Percentiles rank a stretch among this genome's conserved stretches.
phyloP scores from a whole-genome alignment of 257 asterid species.

The Solanum chaucha region DNA sequence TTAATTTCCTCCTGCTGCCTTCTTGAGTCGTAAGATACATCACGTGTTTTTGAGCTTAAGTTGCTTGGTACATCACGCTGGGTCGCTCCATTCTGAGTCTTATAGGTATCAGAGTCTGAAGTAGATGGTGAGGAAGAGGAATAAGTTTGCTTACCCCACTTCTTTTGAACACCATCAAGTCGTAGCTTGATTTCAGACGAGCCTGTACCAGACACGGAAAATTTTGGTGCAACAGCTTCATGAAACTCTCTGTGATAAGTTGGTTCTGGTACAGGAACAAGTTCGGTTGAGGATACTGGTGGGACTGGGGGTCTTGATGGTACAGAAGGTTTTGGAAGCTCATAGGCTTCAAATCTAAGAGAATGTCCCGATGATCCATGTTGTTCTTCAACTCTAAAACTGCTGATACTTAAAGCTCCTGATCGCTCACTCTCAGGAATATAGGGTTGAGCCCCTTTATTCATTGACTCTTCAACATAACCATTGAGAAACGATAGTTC shows the following conservation, averaged over 20 bases:
- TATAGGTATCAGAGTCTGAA: slow-evolving; percentile 25
- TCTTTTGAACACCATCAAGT: slow-evolving; percentile 87
- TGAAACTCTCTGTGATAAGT: slow-evolving; percentile 37
- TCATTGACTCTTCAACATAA: slow-evolving; percentile 66
- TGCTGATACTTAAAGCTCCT: slow-evolving; percentile 39
- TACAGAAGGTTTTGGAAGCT: slow-evolving; percentile 62
- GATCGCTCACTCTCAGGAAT: slow-evolving; percentile 65
- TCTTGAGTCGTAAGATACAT: slow-evolving; percentile 42
- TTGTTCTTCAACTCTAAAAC: slow-evolving; percentile 55
- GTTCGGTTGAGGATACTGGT: slow-evolving; percentile 49
- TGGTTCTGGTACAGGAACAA: slow-evolving; percentile 64
- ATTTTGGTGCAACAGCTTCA: slow-evolving; percentile 29
- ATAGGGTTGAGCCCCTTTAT: slow-evolving; percentile 84
- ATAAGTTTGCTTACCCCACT: slow-evolving; percentile 83
- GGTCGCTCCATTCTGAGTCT: slow-evolving; percentile 45
- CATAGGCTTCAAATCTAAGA: slow-evolving; percentile 92
- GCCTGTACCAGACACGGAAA: slow-evolving; percentile 34
- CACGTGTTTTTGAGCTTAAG: slow-evolving; percentile 30
- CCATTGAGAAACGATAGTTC: slow-evolving; percentile 62
- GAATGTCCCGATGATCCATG: slow-evolving; percentile 54
- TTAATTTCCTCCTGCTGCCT: slow-evolving; percentile 52
- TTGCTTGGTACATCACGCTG: slow-evolving; percentile 27
- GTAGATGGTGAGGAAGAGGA: slow-evolving; percentile 43
- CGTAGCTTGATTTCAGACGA: slow-evolving; percentile 65
- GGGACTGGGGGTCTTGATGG: slow-evolving; percentile 33